Base-by-base conservation (phyloP, 768 basidiomycete species). In the Crucibulum laeve region DNA sequence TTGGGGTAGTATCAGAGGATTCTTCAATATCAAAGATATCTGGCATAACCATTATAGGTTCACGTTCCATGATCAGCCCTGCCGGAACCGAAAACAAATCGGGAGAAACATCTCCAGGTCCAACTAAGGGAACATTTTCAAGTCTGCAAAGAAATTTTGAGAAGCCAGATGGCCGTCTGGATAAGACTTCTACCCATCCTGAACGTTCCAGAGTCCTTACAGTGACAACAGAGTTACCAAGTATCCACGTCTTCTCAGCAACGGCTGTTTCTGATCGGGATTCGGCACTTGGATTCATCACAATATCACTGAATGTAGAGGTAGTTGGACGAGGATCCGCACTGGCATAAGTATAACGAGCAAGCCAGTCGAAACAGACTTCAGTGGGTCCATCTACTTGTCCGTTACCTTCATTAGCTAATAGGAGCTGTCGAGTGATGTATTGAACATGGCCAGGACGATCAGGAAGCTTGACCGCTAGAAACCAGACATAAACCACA, bases 331-430 rank as follows among this genome's bases (percentile, higher is more conserved):
- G 80, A 1, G 95, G 94, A 57, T 96, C 93, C 13, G 92, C 91
- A 54, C 87, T 92, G 11, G 85, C 91, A 54, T 94, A 97, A 0
- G 95, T 87, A 59, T 96, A 96, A 14, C 96, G 76, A 7, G 91
- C 87, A 14, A 99, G 74, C 92, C 94, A 98, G 60, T 99, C 96
- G 57, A 98, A 94, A 63, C 91, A 95, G 25, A 98, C 95, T 58
- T 97, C 91, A 0, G 93, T 90, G 21, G 86, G 84, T 47, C 89
- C 91, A 60, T 98, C 96, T 4, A 94, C 69, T 30, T 78, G 73
- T 1, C 68, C 66, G 42, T 77, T 79, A 11, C 78, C 83, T 47
- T 88, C 86, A 63, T 92, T 92, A 11, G 91, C 92, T 19, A 92
- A 71, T 6, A 94, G 70, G 1, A 99, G 76, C 51, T 92, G 87